These are phyloP conservation scores for Aureobasidium sp. DNA, from an alignment of 2,329 filamentous ascomycete species.

Conservation along the genomic window DNA sequence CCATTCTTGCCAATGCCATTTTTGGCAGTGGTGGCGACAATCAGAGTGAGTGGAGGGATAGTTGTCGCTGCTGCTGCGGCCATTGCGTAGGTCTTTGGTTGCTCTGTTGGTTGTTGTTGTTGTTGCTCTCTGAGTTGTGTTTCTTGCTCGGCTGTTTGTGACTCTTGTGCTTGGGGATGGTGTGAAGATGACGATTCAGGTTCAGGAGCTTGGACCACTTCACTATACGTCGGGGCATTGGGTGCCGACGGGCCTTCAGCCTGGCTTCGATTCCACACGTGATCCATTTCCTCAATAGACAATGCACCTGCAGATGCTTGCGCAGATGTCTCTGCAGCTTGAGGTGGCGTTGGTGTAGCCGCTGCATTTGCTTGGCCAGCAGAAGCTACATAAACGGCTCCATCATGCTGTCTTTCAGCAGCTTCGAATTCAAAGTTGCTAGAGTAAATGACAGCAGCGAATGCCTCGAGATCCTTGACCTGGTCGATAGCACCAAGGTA, in stretches of 20 bases:
- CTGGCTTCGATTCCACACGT: slow-evolving; percentile 2
- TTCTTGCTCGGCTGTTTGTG: not conserved
- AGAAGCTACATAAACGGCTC: not conserved
- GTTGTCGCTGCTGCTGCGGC: slow-evolving; percentile 2
- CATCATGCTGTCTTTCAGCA: slow-evolving; percentile 24
- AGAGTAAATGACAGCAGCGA: slow-evolving; percentile 79
- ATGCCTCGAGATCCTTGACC: slow-evolving; percentile 70
- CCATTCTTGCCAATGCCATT: slow-evolving; percentile 82
- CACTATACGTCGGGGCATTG: not conserved
- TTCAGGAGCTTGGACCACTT: slow-evolving; percentile 12
- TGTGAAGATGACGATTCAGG: slow-evolving; percentile 1
- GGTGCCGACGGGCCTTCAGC: not conserved
- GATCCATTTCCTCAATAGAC: slow-evolving; percentile 3
- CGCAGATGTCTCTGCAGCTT: not conserved
- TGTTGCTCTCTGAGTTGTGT: not conserved
- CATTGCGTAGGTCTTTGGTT: slow-evolving; percentile 5
- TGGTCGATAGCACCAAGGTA: slow-evolving; percentile 62
- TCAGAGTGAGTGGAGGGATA: slow-evolving; percentile 59
- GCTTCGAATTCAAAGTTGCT: slow-evolving; percentile 63
- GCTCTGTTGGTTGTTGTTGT: not conserved
- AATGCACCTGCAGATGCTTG: not conserved
- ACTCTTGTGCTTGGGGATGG: not conserved
- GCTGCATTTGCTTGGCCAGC: not conserved
- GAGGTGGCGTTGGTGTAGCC: not conserved
- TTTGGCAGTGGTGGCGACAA: slow-evolving; percentile 81